Conservation (phyloP, 306 rosid species). For the Casuarina equisetifolia region DNA sequence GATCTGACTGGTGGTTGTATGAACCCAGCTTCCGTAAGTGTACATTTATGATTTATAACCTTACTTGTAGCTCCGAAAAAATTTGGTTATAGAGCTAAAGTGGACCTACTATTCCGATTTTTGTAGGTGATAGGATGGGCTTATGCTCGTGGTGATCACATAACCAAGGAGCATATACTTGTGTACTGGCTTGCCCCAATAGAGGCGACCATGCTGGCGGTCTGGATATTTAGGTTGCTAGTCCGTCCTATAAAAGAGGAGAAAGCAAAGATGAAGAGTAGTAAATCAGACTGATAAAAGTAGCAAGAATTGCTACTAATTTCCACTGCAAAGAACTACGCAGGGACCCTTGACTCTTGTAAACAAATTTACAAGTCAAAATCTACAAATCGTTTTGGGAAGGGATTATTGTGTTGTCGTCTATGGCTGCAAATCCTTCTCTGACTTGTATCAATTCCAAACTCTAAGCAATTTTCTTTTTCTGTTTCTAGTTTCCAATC, state of each 20-base stretch:
- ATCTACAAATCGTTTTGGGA: no score
- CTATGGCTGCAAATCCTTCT: no score
- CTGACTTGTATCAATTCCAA: no score
- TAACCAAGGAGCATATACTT: conserved; percentile 78
- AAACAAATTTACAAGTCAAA: no score
- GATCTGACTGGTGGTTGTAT: conserved; percentile 92
- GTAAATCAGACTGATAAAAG: conserved; percentile 63
- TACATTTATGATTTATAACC: not conserved
- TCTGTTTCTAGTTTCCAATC: no score
- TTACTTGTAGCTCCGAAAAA: not conserved
- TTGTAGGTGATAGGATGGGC: conserved; percentile 95
- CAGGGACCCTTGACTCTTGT: no score
- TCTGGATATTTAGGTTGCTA: conserved; percentile 66
- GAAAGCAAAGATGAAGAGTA: conserved; percentile 42
- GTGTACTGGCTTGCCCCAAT: conserved; percentile 96
- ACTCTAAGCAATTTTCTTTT: no score
- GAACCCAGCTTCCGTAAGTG: conserved; percentile 94
- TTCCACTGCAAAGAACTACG: no score
- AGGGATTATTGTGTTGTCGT: no score
- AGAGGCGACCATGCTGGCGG: conserved; percentile 77
- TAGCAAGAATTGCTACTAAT: no score
- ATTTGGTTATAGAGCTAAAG: conserved; percentile 12
- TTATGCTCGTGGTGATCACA: conserved; percentile 83
- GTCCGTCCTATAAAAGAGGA: conserved; percentile 44
- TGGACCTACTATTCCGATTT: conserved; percentile 11